These are phyloP conservation scores for Chimonanthus praecox DNA, from an alignment of 164 flowering plant genomes.

Conservation along the genomic window DNA sequence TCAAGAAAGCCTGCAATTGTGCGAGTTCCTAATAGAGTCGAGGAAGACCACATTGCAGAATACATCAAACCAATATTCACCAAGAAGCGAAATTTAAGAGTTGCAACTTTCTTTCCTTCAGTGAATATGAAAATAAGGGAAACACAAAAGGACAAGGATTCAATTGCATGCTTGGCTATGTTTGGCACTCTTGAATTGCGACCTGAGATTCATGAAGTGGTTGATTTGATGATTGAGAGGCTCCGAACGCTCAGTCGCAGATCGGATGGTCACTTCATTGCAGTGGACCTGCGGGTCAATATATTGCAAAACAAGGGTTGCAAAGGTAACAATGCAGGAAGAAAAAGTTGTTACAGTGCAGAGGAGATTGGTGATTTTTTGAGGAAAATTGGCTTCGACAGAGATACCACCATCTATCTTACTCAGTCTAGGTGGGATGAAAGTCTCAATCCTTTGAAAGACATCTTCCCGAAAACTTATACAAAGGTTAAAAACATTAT, in stretches of 20 bases:
- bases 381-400: constrained; percentile 60
- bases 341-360: constrained; percentile 63
- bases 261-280: constrained; percentile 66
- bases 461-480: constrained; percentile 73
- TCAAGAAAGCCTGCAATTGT: constrained; percentile 52
- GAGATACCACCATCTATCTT: constrained; percentile 68
- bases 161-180: constrained; percentile 76
- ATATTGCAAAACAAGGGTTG: constrained; percentile 73
- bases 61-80: constrained; percentile 57
- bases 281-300: constrained; percentile 84
- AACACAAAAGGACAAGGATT: constrained; percentile 32
- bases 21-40: constrained; percentile 71
- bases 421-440: constrained; percentile 78
- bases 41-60: constrained; percentile 57
- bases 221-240: constrained; percentile 71
- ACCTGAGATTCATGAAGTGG: constrained; percentile 69
- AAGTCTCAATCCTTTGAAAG: constrained; percentile 68
- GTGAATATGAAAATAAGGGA: constrained; percentile 65
- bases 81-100: constrained; percentile 53
- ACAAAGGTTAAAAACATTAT: constrained; percentile 55
- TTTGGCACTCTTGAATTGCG: constrained; percentile 71
- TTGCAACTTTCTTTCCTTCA: constrained; percentile 77
- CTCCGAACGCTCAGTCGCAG: constrained; percentile 63
- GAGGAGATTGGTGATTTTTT: constrained; percentile 66
- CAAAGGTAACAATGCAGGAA: constrained; percentile 28